These are phyloP conservation scores for Hemileccinum impolitum DNA, from an alignment of 768 basidiomycete species.

Conservation along the genomic window DNA sequence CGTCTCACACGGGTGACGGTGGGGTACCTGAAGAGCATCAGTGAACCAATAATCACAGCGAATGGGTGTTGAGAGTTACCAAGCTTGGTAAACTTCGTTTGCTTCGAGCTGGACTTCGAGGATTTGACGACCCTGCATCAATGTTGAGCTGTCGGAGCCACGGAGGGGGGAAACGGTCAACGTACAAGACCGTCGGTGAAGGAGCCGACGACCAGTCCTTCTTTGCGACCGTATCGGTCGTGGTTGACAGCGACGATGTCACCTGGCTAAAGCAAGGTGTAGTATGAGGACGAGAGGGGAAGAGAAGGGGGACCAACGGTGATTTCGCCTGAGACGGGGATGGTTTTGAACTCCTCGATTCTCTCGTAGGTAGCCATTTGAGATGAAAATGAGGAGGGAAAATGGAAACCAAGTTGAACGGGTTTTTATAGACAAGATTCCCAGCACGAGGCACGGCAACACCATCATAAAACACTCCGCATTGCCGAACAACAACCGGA, in stretches of 20 bases:
- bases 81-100: constrained; percentile 64
- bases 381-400: constrained; percentile 22
- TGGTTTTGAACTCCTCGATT: constrained; percentile 28
- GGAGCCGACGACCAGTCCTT: constrained; percentile 78
- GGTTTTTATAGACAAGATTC: constrained; percentile 53
- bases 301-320: constrained; percentile 21
- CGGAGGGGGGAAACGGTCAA: constrained; percentile 7
- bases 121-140: constrained; percentile 69
- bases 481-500: too few relatives aligned
- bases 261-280: constrained; percentile 49
- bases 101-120: constrained; percentile 79
- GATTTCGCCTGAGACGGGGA: constrained; percentile 35
- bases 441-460: constrained; percentile 12
- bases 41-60: constrained; percentile 1
- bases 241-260: constrained; percentile 79
- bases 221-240: constrained; percentile 57
- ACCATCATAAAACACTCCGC: background rate
- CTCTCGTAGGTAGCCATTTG: constrained; percentile 38
- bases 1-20: constrained; percentile 74
- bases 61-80: constrained; percentile 35
- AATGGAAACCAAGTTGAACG: constrained; percentile 15
- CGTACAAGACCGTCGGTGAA: constrained; percentile 68
- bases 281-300: background rate
- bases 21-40: constrained; percentile 55
- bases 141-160: background rate